Conservation (phyloP, 441 rosid genomes). For the Jatropha podagrica region DNA sequence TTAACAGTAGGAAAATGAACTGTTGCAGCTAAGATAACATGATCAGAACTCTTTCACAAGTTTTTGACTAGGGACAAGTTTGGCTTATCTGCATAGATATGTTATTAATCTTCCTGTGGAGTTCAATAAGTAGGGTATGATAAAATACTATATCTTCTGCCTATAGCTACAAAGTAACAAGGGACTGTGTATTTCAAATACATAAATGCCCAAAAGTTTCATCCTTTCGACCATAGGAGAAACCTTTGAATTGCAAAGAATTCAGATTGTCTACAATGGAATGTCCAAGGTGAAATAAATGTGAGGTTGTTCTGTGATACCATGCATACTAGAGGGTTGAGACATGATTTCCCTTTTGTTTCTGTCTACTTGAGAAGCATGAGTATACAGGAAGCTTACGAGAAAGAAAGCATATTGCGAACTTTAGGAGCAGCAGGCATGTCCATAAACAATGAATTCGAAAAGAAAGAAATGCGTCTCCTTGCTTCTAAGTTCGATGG, state of each 20-base stretch:
- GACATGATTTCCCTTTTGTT: neutral
- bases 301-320: neutral
- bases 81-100: neutral
- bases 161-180: neutral
- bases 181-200: neutral
- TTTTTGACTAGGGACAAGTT: neutral
- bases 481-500: constrained; percentile 99
- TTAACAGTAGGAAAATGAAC: neutral
- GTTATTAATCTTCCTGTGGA: neutral
- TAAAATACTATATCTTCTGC: neutral
- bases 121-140: neutral
- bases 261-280: neutral
- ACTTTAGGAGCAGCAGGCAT: constrained; percentile 99
- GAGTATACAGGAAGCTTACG: constrained; percentile 51
- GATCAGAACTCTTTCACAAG: neutral
- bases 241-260: neutral
- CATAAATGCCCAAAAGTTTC: neutral
- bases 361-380: neutral
- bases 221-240: neutral
- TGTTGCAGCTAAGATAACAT: neutral
- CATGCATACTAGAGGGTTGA: neutral
- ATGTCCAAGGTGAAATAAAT: neutral
- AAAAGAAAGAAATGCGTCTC: constrained; percentile 97
- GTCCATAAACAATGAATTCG: constrained; percentile 97
- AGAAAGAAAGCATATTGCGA: constrained; percentile 99